Evolutionary conservation across 768 basidiomycete genomes (phyloP).

Genomic region (Boletus tylopilopsis): DNA sequence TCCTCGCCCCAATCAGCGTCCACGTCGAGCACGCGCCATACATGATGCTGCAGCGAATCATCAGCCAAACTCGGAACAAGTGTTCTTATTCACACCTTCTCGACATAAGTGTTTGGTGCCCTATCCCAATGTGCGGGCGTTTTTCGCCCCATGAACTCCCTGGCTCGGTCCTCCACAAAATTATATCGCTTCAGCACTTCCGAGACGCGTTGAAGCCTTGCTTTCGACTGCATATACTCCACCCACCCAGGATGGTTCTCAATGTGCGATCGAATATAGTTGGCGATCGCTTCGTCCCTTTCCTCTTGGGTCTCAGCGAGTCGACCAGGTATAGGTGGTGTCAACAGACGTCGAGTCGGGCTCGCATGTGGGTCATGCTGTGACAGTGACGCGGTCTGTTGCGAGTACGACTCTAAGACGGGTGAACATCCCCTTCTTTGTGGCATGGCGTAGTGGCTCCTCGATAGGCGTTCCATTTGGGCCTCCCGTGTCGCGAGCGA

Average conservation of each 20-base stretch:
- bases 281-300: constrained; percentile 39
- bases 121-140: constrained; percentile 41
- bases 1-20: constrained; percentile 40
- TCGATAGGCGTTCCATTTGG: constrained; percentile 26
- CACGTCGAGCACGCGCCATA: constrained; percentile 49
- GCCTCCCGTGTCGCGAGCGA: constrained; percentile 24
- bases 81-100: constrained; percentile 36
- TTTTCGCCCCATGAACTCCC: constrained; percentile 40
- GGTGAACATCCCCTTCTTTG: constrained; percentile 12
- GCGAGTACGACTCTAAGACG: constrained; percentile 20
- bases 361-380: neutral
- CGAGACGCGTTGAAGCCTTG: constrained; percentile 36
- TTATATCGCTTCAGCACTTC: constrained; percentile 47
- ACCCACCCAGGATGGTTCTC: constrained; percentile 43
- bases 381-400: constrained; percentile 6
- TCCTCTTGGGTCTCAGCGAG: constrained; percentile 35
- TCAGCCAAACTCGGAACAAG: neutral
- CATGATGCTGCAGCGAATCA: constrained; percentile 35
- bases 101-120: constrained; percentile 35
- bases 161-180: constrained; percentile 49
- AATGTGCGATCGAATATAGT: constrained; percentile 42
- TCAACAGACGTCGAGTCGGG: constrained; percentile 8
- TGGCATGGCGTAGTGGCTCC: constrained; percentile 14
- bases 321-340: constrained; percentile 27
- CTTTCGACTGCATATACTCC: constrained; percentile 44